Evolutionary conservation across 805 yeast species (phyloP).

Genomic region (Yarrowia hollandica): DNA sequence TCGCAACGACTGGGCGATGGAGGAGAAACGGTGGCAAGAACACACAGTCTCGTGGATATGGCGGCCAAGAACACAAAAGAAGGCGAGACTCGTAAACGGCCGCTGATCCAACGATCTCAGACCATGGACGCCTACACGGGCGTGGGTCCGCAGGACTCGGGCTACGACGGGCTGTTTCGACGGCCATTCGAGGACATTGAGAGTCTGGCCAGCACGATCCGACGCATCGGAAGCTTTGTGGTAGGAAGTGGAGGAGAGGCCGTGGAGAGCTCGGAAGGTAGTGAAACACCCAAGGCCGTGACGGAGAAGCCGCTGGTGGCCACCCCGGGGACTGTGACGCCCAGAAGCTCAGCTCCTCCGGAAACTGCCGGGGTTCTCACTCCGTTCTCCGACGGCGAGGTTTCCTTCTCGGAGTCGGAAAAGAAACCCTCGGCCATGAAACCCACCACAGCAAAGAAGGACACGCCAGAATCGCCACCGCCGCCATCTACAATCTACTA

Average conservation of each 20-base stretch:
- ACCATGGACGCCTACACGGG: constrained; percentile 25
- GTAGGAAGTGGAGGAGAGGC: constrained; percentile 7
- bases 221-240: constrained; percentile 10
- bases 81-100: neutral
- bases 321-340: constrained; percentile 4
- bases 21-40: neutral
- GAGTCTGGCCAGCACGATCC: constrained; percentile 22
- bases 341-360: neutral
- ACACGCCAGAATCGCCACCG: neutral
- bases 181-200: constrained; percentile 22
- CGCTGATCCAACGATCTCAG: constrained; percentile 13
- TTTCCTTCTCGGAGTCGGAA: constrained; percentile 6
- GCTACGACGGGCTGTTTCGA: constrained; percentile 21
- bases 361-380: neutral
- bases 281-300: neutral
- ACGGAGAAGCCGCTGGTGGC: constrained; percentile 6
- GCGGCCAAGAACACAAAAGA: neutral
- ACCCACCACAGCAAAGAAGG: neutral
- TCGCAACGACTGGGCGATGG: constrained; percentile 19
- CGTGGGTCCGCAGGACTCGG: constrained; percentile 12
- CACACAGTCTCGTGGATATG: constrained; percentile 16
- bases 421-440: neutral
- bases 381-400: constrained; percentile 18
- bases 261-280: neutral
- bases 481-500: constrained; percentile 10